Base-by-base conservation (phyloP, 305 asterid species). In the Rubia peregrina region DNA sequence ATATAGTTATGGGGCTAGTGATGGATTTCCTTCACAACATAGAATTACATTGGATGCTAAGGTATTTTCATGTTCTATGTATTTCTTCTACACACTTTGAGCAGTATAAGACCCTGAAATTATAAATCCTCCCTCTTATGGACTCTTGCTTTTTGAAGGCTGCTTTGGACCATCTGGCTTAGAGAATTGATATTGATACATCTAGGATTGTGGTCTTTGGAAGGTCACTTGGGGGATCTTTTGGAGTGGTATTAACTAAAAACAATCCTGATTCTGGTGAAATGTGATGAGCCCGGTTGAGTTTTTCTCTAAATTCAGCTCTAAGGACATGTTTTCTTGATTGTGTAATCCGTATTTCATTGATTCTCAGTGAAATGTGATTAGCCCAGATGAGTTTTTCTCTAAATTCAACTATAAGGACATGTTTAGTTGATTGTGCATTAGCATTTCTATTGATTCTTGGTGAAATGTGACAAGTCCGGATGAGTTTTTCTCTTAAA, bases 221-320 rank as follows among this genome's bases (percentile, higher is more conserved):
- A 67, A 95, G 99, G 83, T 95, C 99, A 19, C 97, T 95, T 74
- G 98, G 99, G 69, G 99, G 98, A 77, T 98, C 99, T 75, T 98
- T 95, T 77, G 99, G 98, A 68, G 78, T 97, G 60, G 92, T 84
- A 67, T 89, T 95, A 65, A 74, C 95, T 51, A 87, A 72, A 82
- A 90, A 88, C 80, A 91, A 95, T 65, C 94, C 98, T 48, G 97
- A 91, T 75, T 24, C 26, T 24, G 0, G 26, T 24, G 26, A 24
- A 24, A 24, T 24, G 26, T 24, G 26, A 24, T 24, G 26, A 24
- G 26, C 26, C 26, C 26, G 26, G 1, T 0, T 24, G 26, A 24
- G 26, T 24, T 24, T 24, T 24, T 24, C 26, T 24, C 0, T 24
- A 1, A 24, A 24, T 0, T 24, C 1, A 24, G 26, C 1, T 1